These are phyloP conservation scores for Rhinocladiella similis DNA, from an alignment of 2,329 filamentous ascomycete species.

Conservation along the genomic window DNA sequence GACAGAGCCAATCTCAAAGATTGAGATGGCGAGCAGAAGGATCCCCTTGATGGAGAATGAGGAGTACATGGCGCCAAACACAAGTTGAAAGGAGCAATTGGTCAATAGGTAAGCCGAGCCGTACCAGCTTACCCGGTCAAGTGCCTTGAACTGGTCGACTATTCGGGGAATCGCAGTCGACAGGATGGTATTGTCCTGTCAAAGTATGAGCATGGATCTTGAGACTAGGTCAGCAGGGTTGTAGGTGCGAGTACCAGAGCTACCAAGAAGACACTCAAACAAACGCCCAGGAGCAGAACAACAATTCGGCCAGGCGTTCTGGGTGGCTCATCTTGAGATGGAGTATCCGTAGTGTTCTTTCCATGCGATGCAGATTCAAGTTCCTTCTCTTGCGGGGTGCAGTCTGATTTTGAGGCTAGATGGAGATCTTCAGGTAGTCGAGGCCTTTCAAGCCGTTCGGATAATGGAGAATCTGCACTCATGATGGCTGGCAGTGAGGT, in stretches of 20 bases:
- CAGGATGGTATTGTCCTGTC: constrained; percentile 27
- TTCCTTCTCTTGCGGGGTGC: too few relatives aligned
- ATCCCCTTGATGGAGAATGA: constrained; percentile 26
- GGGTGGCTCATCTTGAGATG: too few relatives aligned
- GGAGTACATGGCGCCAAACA: constrained; percentile 26
- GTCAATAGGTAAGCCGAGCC: constrained; percentile 25
- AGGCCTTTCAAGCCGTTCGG: too few relatives aligned
- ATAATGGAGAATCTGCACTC: too few relatives aligned
- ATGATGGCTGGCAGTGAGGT: too few relatives aligned
- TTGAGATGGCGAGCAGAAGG: constrained; percentile 16
- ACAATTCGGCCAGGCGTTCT: too few relatives aligned
- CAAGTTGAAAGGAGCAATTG: constrained; percentile 24
- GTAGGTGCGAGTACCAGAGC: constrained; percentile 14
- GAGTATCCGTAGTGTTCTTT: too few relatives aligned
- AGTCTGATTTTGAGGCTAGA: too few relatives aligned
- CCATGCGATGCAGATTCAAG: too few relatives aligned
- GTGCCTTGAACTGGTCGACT: constrained; percentile 24
- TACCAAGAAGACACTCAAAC: constrained; percentile 33
- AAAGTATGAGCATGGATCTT: constrained; percentile 33
- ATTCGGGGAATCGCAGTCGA: constrained; percentile 28
- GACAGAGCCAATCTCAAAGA: constrained; percentile 27
- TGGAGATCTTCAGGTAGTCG: too few relatives aligned
- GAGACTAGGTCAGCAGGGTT: constrained; percentile 34
- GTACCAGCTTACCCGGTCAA: constrained; percentile 29
- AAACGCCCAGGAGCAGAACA: constrained; percentile 32